These are phyloP conservation scores for Populus hybrid DNA, from an alignment of 441 rosid genomes.

Conservation along the genomic window DNA sequence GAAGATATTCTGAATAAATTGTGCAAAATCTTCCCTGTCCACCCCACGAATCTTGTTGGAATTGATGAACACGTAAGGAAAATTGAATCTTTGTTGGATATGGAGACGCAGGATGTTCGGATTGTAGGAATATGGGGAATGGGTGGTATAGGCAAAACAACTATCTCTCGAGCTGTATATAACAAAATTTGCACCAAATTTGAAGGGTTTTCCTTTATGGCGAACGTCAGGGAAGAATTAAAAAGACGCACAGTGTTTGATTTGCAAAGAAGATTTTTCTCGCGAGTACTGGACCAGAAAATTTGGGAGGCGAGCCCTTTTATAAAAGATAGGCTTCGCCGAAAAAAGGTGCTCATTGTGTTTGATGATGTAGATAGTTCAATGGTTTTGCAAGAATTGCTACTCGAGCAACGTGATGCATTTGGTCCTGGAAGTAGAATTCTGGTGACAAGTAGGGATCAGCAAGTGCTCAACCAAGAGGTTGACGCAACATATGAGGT, in stretches of 20 bases:
- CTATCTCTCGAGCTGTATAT: neutral
- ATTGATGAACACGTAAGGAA: neutral
- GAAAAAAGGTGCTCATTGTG: neutral
- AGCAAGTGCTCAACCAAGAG: neutral
- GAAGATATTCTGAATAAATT: conserved; percentile 3
- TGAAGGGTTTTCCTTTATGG: neutral
- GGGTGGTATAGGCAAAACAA: conserved; percentile 14
- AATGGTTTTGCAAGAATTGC: neutral
- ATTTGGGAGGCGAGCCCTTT: neutral
- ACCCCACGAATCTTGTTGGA: neutral
- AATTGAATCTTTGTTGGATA: neutral
- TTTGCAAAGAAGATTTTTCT: neutral
- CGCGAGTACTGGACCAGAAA: neutral
- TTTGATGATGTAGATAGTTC: conserved; percentile 9
- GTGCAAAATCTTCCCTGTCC: neutral
- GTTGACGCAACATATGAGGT: neutral
- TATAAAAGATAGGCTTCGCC: neutral
- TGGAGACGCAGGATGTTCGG: neutral
- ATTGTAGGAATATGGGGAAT: conserved; percentile 8
- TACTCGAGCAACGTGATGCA: neutral
- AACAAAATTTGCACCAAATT: neutral
- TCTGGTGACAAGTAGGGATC: conserved; percentile 4
- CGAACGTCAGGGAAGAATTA: neutral
- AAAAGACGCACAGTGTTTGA: neutral
- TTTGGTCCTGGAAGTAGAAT: conserved; percentile 10